Base-by-base conservation (phyloP, 2,329 filamentous ascomycete species). In the Monilinia laxa region DNA sequence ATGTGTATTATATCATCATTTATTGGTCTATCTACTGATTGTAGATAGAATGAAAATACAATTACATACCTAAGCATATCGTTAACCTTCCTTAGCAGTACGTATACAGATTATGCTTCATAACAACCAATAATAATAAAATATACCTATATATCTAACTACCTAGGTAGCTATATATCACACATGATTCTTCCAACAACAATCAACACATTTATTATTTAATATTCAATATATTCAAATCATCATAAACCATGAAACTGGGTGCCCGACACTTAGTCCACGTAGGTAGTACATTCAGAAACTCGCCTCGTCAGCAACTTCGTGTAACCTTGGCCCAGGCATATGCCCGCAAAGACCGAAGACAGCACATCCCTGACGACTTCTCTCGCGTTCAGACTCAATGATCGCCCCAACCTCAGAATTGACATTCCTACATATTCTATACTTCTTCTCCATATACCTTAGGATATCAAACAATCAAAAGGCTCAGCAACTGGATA, bases 281-380 rank as follows among this genome's bases (percentile, higher is more conserved):
- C 31, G 25, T 28, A 59, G 18, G 25, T 28, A 59, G 18, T 10
- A 47, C 12, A 35, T 23, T 23, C 7, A 38, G 14, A 35, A 60
- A 51, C 47, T 49, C 28, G 42, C 47, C 23, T 65, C 64, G 1
- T 70, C 65, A 18, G 57, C 53, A 31, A 23, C 35, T 16, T n/a
- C 35, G 57, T 60, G 42, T 49, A 16, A 60, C 42, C 42, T 42
- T 47, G 18, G 16, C 18, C 45, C 5, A 59, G 42, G 42, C 42
- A 47, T 47, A 9, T 47, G 56, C 40, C 40, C 28, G 45, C 20
- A 5, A 51, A 51, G 31, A 35, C 58, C 57, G 45, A 62, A 62
- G 45, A 51, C 45, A 47, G 45, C 45, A 51, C n/a, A 62, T 62
- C 58, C 58, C 58, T 62, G 58, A 51, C 28, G 42, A 51, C 58